These are phyloP conservation scores for Nannizziopsis barbatae DNA, from an alignment of 2,329 filamentous ascomycete genomes.

Conservation along the genomic window DNA sequence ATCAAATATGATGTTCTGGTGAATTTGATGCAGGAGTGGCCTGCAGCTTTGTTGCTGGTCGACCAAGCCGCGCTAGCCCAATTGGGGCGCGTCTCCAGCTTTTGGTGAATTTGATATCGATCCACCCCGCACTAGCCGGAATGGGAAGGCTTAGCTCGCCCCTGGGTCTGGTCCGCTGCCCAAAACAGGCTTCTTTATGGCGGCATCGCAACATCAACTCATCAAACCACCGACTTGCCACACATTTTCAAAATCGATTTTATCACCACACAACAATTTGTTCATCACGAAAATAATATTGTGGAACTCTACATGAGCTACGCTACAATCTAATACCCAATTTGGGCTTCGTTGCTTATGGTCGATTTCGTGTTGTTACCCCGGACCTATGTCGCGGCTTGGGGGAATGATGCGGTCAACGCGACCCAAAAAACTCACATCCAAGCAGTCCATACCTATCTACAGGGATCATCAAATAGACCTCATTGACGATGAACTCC, in stretches of 20 bases:
- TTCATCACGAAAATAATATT: constrained; percentile 47
- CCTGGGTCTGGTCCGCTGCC: constrained; percentile 33
- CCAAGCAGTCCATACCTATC: constrained; percentile 77
- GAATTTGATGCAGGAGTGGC: background rate
- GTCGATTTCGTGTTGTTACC: constrained; percentile 28
- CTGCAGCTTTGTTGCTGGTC: constrained; percentile 1
- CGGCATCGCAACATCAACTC: constrained; percentile 37
- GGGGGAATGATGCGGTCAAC: constrained; percentile 37
- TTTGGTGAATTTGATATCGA: constrained; percentile 31
- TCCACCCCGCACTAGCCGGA: constrained; percentile 34
- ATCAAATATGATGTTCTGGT: background rate
- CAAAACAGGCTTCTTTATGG: constrained; percentile 32
- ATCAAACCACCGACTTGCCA: constrained; percentile 28
- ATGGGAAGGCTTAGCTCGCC: constrained; percentile 32
- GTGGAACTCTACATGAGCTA: constrained; percentile 43
- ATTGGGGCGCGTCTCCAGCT: constrained; percentile 14
- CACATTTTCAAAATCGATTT: constrained; percentile 25
- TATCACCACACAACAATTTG: constrained; percentile 39
- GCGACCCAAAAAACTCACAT: constrained; percentile 63
- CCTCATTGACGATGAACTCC: constrained; percentile 71
- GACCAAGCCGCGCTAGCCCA: constrained; percentile 9
- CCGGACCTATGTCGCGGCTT: constrained; percentile 37
- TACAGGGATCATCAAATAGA: constrained; percentile 87
- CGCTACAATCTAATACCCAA: constrained; percentile 54
- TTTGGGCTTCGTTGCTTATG: constrained; percentile 44